A percentile compares a stretch with the other conserved stretches of the same genome.
Evolutionary conservation across 495 filamentous ascomycete species (phyloP).

Genomic region (Cercophora scortea): DNA sequence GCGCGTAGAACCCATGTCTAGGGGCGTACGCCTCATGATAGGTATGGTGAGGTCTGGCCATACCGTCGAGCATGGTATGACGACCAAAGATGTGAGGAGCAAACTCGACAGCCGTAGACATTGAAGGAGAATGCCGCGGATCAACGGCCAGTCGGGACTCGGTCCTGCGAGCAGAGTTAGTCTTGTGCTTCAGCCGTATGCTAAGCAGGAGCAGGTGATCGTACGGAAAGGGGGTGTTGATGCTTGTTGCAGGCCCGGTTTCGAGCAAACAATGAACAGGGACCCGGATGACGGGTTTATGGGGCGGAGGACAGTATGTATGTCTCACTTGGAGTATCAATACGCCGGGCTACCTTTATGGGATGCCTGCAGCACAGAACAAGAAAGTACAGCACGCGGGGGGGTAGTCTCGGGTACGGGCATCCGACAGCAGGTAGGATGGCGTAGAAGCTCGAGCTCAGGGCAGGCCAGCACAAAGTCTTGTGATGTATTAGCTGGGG

Average conservation of each 20-base stretch:
- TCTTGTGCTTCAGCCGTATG: conserved; percentile 1
- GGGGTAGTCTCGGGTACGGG: too few relatives aligned
- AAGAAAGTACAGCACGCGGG: too few relatives aligned
- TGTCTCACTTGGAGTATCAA: conserved; percentile 11
- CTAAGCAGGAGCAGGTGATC: background rate
- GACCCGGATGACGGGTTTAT: conserved; percentile 19
- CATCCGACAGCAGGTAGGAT: too few relatives aligned
- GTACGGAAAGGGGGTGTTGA: background rate
- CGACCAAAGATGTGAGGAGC: conserved; percentile 31
- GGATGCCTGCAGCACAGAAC: background rate
- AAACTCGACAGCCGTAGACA: conserved; percentile 33
- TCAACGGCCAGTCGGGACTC: conserved; percentile 3
- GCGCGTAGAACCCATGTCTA: conserved; percentile 30
- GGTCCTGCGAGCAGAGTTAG: conserved; percentile 14
- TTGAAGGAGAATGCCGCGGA: conserved; percentile 15
- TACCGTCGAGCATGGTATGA: conserved; percentile 38
- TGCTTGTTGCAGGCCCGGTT: too few relatives aligned
- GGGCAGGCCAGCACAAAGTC: background rate
- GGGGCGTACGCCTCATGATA: conserved; percentile 35
- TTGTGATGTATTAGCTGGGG: conserved; percentile 2
- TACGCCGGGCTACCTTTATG: background rate
- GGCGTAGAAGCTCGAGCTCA: too few relatives aligned
- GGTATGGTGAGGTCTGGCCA: conserved; percentile 37
- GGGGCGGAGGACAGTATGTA: conserved; percentile 9
- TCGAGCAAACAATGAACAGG: conserved; percentile 12